Evolutionary conservation across 805 yeast species (phyloP), one percentile per base, ranked within the genome.

Genomic region (Nakazawaea pomicola): DNA sequence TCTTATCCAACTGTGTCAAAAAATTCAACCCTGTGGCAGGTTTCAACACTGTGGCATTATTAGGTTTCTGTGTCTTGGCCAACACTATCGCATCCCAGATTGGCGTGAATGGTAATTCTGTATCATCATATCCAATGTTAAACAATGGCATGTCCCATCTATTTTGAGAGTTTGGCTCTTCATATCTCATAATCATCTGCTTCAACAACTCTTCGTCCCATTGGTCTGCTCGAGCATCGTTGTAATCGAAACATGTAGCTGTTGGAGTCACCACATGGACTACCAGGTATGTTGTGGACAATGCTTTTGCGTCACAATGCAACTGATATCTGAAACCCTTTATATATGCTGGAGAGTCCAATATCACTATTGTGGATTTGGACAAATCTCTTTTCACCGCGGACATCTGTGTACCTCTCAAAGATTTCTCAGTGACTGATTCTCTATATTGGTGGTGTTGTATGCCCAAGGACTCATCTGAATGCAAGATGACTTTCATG

Each of bases 61-160:
- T 91, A 4, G 96, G 95, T 8, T 80, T 75, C 41, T 84, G 69
- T 40, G 85, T 72, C 58, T 76, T 72, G 37, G 76, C 70, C 46
- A 84, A 56, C 25, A 77, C 81, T 2, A 83, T 53, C 0, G 78
- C 72, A 36, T 71, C 71, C 80, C 83, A 80, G 2, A 93, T 72
- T 14, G 78, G 84, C 1, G 81, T 83, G 16, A 82, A 58, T 0
- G 89, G 85, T 19, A 81, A 54, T 3, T 60, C 62, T 12, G 65
- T 65, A 24, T 81, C 80, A 37, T 74, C 78, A 52, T 67, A 72
- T 3, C 79, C 73, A 1, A 90, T 61, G 0, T 87, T 78, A 55
- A 89, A 80, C 46, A 91, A 64, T 5, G 99, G 99, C 4, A 95
- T 78, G 55, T 93, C 99, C 99, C 99, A 93, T 45, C 96, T 65